Conservation (phyloP, 352 stramenopile species). For the Phytophthora foliorum region DNA sequence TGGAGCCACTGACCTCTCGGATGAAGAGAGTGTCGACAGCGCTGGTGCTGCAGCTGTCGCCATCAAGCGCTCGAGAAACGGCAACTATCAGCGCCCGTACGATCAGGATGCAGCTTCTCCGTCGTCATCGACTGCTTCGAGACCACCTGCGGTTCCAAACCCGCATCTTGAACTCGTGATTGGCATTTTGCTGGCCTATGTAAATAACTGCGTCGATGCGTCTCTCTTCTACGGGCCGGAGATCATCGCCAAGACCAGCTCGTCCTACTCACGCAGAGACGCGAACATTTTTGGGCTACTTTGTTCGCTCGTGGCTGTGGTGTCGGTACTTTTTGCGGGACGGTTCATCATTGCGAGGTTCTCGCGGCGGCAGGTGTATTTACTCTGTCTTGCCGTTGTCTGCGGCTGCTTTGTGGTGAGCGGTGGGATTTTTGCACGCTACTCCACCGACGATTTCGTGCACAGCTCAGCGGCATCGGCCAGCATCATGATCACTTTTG, state of each 20-base stretch:
- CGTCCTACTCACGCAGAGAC: conserved; percentile 63
- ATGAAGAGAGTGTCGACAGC: conserved; percentile 45
- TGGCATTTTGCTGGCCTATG: conserved; percentile 83
- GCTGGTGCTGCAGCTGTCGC: neutral
- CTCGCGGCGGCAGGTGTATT: conserved; percentile 74
- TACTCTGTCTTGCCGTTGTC: conserved; percentile 77
- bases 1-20: conserved; percentile 36
- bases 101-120: conserved; percentile 27
- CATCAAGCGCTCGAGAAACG: conserved; percentile 31
- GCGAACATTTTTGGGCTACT: conserved; percentile 84
- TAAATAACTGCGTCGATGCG: conserved; percentile 90
- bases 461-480: conserved; percentile 49
- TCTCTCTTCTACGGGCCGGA: conserved; percentile 90
- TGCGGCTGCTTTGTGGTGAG: conserved; percentile 75
- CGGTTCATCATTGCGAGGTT: conserved; percentile 77
- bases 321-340: conserved; percentile 74
- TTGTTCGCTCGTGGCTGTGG: conserved; percentile 72
- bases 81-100: conserved; percentile 24
- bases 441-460: conserved; percentile 72
- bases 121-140: conserved; percentile 9
- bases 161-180: conserved; percentile 77
- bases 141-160: conserved; percentile 6
- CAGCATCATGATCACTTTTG: conserved; percentile 75
- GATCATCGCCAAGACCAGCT: conserved; percentile 81
- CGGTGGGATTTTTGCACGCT: conserved; percentile 72